These are phyloP conservation scores for Zygosaccharomyces sapae DNA, from an alignment of 1,139 yeast genomes.

Conservation along the genomic window DNA sequence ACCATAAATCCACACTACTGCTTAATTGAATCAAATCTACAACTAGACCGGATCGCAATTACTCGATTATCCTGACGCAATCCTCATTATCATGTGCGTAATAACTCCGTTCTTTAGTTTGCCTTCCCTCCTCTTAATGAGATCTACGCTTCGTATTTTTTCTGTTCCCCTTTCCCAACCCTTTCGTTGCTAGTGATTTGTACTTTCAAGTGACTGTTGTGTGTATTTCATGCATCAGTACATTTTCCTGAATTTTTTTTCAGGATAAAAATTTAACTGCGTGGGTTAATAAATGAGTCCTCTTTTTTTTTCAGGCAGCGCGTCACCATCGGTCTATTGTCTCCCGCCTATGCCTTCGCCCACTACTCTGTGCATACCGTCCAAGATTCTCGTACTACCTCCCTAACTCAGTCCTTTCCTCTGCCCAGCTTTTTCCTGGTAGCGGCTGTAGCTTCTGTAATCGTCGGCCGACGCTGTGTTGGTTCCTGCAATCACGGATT, in stretches of 20 bases:
- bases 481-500: background rate
- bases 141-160: background rate
- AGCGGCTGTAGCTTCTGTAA: too few species aligned
- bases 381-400: background rate
- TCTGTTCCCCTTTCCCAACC: background rate
- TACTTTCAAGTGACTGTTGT: slow-evolving; percentile 1
- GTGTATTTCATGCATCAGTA: background rate
- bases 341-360: background rate
- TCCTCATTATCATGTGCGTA: too few species aligned
- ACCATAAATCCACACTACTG: too few species aligned
- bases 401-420: background rate
- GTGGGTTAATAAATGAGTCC: background rate
- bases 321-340: background rate
- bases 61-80: too few species aligned
- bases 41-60: too few species aligned
- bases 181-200: background rate
- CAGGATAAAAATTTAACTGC: background rate
- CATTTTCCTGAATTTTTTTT: background rate
- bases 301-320: background rate
- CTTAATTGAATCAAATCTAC: too few species aligned
- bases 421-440: too few species aligned
- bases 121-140: background rate
- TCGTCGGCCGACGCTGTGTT: background rate
- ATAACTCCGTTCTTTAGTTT: too few species aligned
- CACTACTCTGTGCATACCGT: background rate